phyloP scores from a whole-genome alignment of 1,284 basidiomycete genomes.

The Abortiporus biennis region DNA sequence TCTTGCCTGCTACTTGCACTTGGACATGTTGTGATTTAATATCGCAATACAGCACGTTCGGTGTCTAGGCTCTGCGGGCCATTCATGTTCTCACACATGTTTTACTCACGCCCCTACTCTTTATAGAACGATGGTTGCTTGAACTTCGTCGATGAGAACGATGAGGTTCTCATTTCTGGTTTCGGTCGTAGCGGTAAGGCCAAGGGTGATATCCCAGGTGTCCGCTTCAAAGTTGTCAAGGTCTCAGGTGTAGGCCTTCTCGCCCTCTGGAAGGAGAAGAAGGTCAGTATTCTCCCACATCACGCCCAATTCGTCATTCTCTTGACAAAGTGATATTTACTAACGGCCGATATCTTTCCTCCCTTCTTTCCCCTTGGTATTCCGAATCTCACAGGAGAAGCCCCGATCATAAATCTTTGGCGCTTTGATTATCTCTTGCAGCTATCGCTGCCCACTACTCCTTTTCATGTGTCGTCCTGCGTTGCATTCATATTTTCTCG shows the following conservation, averaged over 20 bases:
- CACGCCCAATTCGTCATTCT: constrained; percentile 1
- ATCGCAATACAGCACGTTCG: too few relatives aligned
- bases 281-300: constrained; percentile 47
- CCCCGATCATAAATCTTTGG: constrained; percentile 68
- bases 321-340: too few relatives aligned
- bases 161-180: constrained; percentile 99
- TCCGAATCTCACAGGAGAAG: constrained; percentile 82
- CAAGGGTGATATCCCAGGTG: constrained; percentile 95
- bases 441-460: too few relatives aligned
- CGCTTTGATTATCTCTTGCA: constrained; percentile 2
- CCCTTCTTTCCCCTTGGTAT: constrained; percentile 6
- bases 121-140: constrained; percentile 95
- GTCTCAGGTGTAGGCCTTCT: constrained; percentile 98
- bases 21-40: not conserved
- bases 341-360: too few relatives aligned
- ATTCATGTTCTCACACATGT: not conserved
- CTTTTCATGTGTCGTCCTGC: constrained; percentile 14
- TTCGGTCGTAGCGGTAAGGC: constrained; percentile 99
- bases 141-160: constrained; percentile 99
- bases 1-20: not conserved
- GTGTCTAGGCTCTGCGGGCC: not conserved
- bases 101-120: constrained; percentile 17
- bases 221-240: constrained; percentile 99
- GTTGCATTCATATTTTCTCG: constrained; percentile 13
- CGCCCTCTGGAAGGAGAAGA: constrained; percentile 98